Conservation (phyloP, 2,329 filamentous ascomycete genomes). For the Curvularia spicifera region DNA sequence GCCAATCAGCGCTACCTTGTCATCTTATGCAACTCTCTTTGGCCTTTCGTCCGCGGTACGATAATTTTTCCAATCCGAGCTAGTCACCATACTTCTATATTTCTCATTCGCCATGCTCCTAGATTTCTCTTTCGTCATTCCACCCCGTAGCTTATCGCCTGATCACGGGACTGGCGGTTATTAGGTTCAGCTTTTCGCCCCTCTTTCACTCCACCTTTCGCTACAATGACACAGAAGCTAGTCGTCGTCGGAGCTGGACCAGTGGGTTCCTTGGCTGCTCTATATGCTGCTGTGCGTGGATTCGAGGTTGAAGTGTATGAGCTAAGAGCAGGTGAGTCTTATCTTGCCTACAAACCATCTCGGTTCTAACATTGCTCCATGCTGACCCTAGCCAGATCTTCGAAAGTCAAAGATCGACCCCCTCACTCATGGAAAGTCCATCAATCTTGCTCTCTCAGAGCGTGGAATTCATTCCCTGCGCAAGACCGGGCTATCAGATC, state of each 20-base stretch:
- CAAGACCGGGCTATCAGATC: conserved; percentile 67
- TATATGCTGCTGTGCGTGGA: conserved; percentile 89
- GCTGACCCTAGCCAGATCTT: conserved; percentile 68
- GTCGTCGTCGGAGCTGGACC: conserved; percentile 91
- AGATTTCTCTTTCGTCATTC: not conserved
- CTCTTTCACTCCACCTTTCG: not conserved
- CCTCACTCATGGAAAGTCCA: conserved; percentile 97
- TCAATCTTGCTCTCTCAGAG: conserved; percentile 94
- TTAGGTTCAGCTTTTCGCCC: not conserved
- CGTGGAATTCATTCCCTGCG: conserved; percentile 89
- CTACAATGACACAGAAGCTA: conserved; percentile 65
- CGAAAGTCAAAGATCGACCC: conserved; percentile 81
- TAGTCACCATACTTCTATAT: not conserved
- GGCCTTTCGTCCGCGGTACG: conserved; percentile 9
- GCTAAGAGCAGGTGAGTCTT: conserved; percentile 76
- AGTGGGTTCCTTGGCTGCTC: conserved; percentile 86
- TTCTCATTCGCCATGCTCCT: not conserved
- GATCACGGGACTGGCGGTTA: not conserved
- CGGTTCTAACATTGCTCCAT: not conserved
- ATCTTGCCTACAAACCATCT: conserved; percentile 3
- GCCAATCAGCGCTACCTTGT: conserved; percentile 19
- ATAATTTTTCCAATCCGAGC: conserved; percentile 4
- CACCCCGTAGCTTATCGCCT: not conserved
- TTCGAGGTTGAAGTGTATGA: conserved; percentile 95
- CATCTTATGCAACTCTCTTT: conserved; percentile 14